Conservation (phyloP, 306 rosid species). For the Citrullus amarus region DNA sequence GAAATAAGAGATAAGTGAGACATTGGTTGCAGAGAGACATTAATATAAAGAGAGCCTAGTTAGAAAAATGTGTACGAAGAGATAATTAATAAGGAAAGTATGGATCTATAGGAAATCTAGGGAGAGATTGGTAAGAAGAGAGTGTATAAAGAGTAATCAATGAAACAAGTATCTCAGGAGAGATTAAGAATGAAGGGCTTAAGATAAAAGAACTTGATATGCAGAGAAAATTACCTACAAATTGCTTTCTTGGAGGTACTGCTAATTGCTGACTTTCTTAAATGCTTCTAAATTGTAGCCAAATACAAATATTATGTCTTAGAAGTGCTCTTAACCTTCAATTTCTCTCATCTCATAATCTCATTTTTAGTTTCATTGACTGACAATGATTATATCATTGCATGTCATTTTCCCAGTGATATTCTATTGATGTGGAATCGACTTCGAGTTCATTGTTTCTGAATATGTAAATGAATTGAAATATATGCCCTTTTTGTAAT, state of each 20-base stretch:
- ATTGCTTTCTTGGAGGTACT: no score
- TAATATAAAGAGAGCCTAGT: not conserved
- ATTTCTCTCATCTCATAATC: not conserved
- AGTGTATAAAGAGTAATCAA: not conserved
- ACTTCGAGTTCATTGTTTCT: not conserved
- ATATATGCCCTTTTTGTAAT: conserved; percentile 8
- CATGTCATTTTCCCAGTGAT: not conserved
- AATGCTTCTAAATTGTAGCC: not conserved
- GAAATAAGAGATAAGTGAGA: not conserved
- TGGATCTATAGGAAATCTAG: not conserved
- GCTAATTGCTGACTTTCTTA: no score
- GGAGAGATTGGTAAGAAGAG: not conserved
- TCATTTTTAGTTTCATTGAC: no score
- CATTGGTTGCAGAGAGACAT: not conserved
- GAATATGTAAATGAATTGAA: not conserved
- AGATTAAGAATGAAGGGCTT: no score
- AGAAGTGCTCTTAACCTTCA: not conserved
- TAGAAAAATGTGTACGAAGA: not conserved
- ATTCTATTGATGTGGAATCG: not conserved
- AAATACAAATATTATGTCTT: no score
- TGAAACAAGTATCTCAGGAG: not conserved
- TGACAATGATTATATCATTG: not conserved
- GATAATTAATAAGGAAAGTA: not conserved
- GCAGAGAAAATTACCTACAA: no score
- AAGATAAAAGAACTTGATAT: no score